A percentile compares a stretch with the other conserved stretches of the same genome.
These are phyloP conservation scores for Heritiera fomes DNA, from an alignment of 345 rosid species.

Conservation along the genomic window DNA sequence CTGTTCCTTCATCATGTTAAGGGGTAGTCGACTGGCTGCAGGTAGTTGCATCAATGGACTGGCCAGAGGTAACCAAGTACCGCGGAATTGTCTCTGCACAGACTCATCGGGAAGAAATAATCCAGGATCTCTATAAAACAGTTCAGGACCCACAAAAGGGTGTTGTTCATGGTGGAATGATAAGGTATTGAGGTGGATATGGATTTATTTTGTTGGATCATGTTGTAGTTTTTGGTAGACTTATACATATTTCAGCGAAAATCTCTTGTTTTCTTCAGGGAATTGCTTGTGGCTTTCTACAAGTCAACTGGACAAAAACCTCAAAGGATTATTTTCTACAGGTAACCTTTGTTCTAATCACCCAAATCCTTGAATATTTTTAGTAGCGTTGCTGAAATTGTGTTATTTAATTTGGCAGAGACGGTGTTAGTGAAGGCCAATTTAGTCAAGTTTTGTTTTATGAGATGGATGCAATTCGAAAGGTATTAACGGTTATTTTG, in stretches of 20 bases:
- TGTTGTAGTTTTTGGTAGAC: neutral
- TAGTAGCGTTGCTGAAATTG: neutral
- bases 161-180: constrained; percentile 50
- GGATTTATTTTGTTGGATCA: neutral
- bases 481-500: constrained; percentile 30
- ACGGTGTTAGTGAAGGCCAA: constrained; percentile 87
- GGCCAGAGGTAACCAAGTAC: constrained; percentile 82
- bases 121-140: constrained; percentile 55
- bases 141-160: constrained; percentile 38
- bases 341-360: constrained; percentile 32
- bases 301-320: constrained; percentile 48
- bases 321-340: constrained; percentile 60
- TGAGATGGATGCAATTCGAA: constrained; percentile 63
- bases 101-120: constrained; percentile 64
- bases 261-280: constrained; percentile 39
- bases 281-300: constrained; percentile 46
- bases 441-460: constrained; percentile 61
- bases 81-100: constrained; percentile 75
- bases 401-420: constrained; percentile 43
- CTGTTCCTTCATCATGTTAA: neutral
- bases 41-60: constrained; percentile 93
- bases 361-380: neutral
- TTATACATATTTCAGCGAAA: neutral
- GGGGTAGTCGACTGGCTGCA: constrained; percentile 23
- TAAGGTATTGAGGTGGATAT: constrained; percentile 44